A percentile compares a stretch with the other conserved stretches of the same genome.
Conservation (phyloP, 1,284 basidiomycete species). For the Trichosporon faecale region DNA sequence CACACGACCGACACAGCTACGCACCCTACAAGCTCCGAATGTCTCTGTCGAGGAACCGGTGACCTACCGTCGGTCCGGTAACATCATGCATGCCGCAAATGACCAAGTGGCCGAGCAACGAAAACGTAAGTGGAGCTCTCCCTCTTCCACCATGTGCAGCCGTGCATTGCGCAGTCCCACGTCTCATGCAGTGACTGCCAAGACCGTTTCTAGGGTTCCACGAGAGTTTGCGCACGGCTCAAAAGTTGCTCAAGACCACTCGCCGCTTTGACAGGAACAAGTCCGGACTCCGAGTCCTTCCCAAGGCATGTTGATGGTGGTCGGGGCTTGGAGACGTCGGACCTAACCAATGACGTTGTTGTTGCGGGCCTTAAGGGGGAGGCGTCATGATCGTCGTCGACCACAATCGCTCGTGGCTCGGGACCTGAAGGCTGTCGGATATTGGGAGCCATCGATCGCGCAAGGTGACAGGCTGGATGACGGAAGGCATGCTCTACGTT, state of each 20-base stretch:
- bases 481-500: background rate
- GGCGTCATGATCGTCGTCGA: background rate
- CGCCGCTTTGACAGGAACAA: background rate
- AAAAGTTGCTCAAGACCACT: no score
- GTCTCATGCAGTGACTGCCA: background rate
- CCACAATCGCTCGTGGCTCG: background rate
- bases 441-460: background rate
- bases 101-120: background rate
- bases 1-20: background rate
- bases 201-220: background rate
- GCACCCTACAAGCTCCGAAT: background rate
- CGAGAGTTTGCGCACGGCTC: no score
- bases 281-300: background rate
- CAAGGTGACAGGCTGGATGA: background rate
- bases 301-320: background rate
- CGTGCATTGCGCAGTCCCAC: no score
- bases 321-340: background rate
- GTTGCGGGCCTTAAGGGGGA: background rate
- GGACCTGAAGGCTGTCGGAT: background rate
- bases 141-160: no score
- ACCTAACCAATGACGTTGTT: background rate
- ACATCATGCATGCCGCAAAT: background rate
- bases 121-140: no score
- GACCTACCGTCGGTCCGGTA: background rate
- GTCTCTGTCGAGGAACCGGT: background rate